Conservation (phyloP, 129 eudicot species). For the Apium graveolens region DNA sequence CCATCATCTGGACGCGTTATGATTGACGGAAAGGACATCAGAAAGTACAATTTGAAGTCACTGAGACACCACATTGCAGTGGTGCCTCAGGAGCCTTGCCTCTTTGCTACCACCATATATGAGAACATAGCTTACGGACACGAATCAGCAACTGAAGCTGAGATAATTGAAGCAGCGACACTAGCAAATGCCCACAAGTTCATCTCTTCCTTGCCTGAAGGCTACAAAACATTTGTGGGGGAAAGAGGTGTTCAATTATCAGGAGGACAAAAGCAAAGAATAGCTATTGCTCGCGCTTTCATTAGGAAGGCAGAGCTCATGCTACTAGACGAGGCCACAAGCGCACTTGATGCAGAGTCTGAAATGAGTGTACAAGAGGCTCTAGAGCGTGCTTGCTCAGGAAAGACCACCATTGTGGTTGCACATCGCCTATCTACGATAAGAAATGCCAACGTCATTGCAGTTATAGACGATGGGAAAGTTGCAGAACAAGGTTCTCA, state of each 20-base stretch:
- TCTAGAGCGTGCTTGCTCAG: slow-evolving; percentile 61
- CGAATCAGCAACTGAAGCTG: slow-evolving; percentile 78
- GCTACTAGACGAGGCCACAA: slow-evolving; percentile 88
- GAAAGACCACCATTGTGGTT: slow-evolving; percentile 78
- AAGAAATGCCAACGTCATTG: slow-evolving; percentile 75
- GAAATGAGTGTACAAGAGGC: slow-evolving; percentile 85
- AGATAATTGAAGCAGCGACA: slow-evolving; percentile 86
- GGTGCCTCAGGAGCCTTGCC: slow-evolving; percentile 97
- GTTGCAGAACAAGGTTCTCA: slow-evolving; percentile 97
- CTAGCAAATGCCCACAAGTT: slow-evolving; percentile 91
- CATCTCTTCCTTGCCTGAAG: slow-evolving; percentile 74
- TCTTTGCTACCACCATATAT: slow-evolving; percentile 69
- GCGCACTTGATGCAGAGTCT: slow-evolving; percentile 92
- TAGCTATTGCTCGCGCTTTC: slow-evolving; percentile 73
- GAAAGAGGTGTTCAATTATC: slow-evolving; percentile 92
- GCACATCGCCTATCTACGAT: slow-evolving; percentile 86
- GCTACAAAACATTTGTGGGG: slow-evolving; percentile 56
- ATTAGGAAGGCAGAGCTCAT: slow-evolving; percentile 63
- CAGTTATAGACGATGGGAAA: slow-evolving; percentile 86
- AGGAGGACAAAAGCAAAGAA: slow-evolving; percentile 92
- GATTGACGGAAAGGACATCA: slow-evolving; percentile 78
- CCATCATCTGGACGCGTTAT: slow-evolving; percentile 78
- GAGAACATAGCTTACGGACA: slow-evolving; percentile 90
- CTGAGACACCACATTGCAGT: slow-evolving; percentile 62
- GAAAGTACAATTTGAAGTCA: slow-evolving; percentile 73